Evolutionary conservation across 2,329 filamentous ascomycete genomes (phyloP).

Genomic region (Gaeumannomyces sp.): DNA sequence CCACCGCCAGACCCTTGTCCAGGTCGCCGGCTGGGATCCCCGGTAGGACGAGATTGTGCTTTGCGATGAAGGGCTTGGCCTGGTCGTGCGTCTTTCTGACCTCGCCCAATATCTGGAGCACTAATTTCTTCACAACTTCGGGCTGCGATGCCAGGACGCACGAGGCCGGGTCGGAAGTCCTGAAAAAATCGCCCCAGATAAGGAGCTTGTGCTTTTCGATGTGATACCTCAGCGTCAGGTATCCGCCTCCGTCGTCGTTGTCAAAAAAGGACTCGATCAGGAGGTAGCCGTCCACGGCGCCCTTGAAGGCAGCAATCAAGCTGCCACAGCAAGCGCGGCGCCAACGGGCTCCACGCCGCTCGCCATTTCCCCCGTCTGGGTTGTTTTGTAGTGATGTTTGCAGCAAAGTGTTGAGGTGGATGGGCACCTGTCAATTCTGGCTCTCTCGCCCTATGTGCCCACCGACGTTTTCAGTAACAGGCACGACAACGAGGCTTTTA

Average conservation of each 20-base stretch:
- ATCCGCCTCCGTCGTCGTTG: neutral
- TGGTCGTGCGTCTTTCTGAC: neutral
- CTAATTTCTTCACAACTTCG: neutral
- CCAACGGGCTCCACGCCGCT: neutral
- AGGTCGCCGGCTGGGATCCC: neutral
- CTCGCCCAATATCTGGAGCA: neutral
- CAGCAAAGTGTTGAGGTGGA: neutral
- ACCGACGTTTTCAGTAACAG: too few species aligned
- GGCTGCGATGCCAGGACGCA: neutral
- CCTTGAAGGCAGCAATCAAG: neutral
- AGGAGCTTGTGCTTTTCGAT: neutral
- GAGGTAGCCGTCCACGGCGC: neutral
- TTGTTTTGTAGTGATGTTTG: neutral
- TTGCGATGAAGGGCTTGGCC: neutral
- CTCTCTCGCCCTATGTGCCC: neutral
- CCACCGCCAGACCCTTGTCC: neutral
- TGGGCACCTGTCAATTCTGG: neutral
- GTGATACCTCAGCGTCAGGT: neutral
- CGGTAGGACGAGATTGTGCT: neutral
- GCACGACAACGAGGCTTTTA: neutral
- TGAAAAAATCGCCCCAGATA: neutral
- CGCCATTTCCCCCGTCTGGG: neutral
- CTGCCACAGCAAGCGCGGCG: neutral
- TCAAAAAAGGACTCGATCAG: neutral
- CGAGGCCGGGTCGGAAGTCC: neutral